phyloP scores from a whole-genome alignment of 2,329 filamentous ascomycete genomes.

The Penicillium palitans region DNA sequence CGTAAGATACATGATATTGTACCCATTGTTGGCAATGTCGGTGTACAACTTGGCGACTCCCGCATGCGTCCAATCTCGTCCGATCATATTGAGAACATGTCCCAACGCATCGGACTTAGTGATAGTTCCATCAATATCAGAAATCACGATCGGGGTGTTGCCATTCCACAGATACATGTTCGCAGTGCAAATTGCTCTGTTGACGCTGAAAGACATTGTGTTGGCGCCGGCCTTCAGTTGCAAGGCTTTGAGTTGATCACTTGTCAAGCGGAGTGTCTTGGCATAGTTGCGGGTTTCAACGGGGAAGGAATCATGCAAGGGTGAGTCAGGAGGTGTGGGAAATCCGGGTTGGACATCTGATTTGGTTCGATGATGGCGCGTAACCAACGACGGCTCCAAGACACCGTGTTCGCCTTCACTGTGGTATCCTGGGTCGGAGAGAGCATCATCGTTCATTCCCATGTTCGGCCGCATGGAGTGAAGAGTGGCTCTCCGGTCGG shows the following conservation, averaged over 20 bases:
- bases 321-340: constrained; percentile 58
- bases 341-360: constrained; percentile 70
- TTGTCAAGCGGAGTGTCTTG: constrained; percentile 92
- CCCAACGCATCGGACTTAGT: constrained; percentile 95
- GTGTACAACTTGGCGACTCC: constrained; percentile 97
- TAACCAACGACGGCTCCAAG: constrained; percentile 60
- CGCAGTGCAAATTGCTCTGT: constrained; percentile 86
- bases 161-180: constrained; percentile 93
- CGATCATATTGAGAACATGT: constrained; percentile 94
- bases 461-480: constrained; percentile 53
- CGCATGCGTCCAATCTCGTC: constrained; percentile 95
- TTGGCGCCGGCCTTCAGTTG: constrained; percentile 84
- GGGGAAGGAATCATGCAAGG: constrained; percentile 47
- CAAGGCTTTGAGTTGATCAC: constrained; percentile 87
- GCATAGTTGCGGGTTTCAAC: constrained; percentile 86
- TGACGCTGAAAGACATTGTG: constrained; percentile 93
- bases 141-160: constrained; percentile 92
- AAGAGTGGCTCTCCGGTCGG: constrained; percentile 63
- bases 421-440: constrained; percentile 92
- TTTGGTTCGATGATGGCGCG: constrained; percentile 59
- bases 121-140: constrained; percentile 97
- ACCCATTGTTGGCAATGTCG: constrained; percentile 91
- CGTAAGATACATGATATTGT: constrained; percentile 98
- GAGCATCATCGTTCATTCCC: constrained; percentile 69
- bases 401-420: constrained; percentile 75